Evolutionary conservation across 1,284 basidiomycete species (phyloP), one percentile per base, ranked within the genome.

Genomic region (Erythrobasidium hasegawianum): DNA sequence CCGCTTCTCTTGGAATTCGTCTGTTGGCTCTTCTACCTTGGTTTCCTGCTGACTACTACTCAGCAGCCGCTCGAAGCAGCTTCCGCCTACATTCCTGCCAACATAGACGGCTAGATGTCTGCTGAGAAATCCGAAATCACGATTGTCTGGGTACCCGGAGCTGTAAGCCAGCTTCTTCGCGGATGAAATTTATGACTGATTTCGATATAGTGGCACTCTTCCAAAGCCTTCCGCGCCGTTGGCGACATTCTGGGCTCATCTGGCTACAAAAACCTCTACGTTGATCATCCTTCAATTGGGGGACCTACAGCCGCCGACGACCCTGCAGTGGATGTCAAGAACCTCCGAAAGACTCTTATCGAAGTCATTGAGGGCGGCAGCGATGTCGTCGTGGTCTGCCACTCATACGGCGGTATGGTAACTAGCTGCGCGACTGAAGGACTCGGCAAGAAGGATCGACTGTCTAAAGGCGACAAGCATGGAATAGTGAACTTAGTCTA

Each of bases 361-460:
- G 53, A 64, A 38, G 50, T 57, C 5, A 53, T 54, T 39, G 67
- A 68, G 10, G 55, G 64, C 49, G 67, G 57, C 16, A 52, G 57
- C 38, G 57, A 70, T 55, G 60, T 68, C 39, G 57, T 68, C 18
- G 38, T 70, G 4, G 54, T 70, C n/a, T 56, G 55, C 20, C 69
- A 70, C 39, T 64, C 59, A 10, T 70, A 70, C 50, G 69, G 66
- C 16, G 69, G 69, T 8, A 53, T 70, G 5, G 47, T 45, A 14
- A 56, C 60, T 5, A 39, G 59, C 24, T 59, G 64, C 43, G 67
- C 67, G 16, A 49, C 55, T 29, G 57, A 70, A 45, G 69, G 67
- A 20, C 43, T 68, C 18, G 47, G 57, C 11, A 70, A 68, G 56
- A 45, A 52, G 33, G 69, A 70, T 29, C 54, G 66, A 11, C n/a